Base-by-base conservation (phyloP, 106 monocot genomes). In the Allium sativum region DNA sequence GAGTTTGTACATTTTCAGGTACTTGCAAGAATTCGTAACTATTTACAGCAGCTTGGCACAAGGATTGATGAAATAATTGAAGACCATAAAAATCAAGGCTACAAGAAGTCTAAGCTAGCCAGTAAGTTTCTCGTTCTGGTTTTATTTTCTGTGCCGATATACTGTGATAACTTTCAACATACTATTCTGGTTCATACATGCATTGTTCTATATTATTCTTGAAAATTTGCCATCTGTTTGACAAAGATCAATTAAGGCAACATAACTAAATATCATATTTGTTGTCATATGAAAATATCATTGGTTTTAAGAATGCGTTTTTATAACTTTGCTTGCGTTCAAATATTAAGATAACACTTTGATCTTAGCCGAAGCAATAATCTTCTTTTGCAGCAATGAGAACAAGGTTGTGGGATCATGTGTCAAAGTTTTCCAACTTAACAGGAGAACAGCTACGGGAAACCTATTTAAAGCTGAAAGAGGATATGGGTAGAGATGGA, bases 351-450 rank as follows among this genome's bases (percentile, higher is more conserved):
- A 31, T 31, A 31, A 31, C 1, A 31, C 1, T 31, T 31, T 31
- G 31, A 31, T 31, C 31, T 31, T 31, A 31, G 31, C 31, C 31
- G 31, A 31, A 31, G 31, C 31, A 31, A 31, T 31, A 3, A 31
- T 31, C 42, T 31, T 8, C 44, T 67, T 65, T 73, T 65, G 21
- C 75, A 98, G 96, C 82, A 71, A 98, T 86, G 87, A 71, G 71
- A 16, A 92, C 56, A 73, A 87, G 91, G 60, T 78, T 98, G 69
- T 98, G 96, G 96, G 92, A 98, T 62, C 92, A 91, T 62, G 91
- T 98, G 1, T 84, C 96, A 40, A 88, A 77, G 54, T 92, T 82
- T 69, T 98, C 96, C 17, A 98, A 87, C 74, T 68, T 98, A 59
- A 64, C 88, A 17, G 96, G 96, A 41, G 88, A 98, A 71, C 84